phyloP scores from a whole-genome alignment of 306 rosid species.

The Glycine soja region DNA sequence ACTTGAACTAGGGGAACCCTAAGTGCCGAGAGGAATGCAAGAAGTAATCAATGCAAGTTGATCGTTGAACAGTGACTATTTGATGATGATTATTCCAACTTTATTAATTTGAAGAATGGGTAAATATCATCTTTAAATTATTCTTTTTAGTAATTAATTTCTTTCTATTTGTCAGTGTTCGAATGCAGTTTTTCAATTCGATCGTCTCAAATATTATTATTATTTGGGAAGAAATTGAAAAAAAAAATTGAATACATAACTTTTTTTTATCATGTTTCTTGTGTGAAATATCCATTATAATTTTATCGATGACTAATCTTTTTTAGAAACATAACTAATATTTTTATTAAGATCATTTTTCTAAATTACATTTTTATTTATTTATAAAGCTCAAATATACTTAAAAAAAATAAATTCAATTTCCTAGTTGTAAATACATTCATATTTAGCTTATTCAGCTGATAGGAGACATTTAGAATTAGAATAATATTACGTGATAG shows the following conservation, averaged over 20 bases:
- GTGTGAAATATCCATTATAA: no score
- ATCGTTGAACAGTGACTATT: constrained; percentile 49
- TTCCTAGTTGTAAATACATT: not conserved
- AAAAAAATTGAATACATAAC: no score
- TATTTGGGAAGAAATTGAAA: no score
- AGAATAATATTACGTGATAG: not conserved
- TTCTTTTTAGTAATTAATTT: constrained; percentile 21
- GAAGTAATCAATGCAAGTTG: constrained; percentile 48
- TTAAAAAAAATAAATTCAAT: no score
- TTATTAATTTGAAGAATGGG: constrained; percentile 49
- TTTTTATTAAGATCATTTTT: no score
- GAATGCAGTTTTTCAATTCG: not conserved
- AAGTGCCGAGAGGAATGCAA: constrained; percentile 46
- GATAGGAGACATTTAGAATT: constrained; percentile 29
- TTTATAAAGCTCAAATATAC: no score
- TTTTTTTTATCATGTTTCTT: no score
- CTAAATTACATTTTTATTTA: no score
- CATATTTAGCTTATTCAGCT: not conserved
- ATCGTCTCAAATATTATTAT: no score
- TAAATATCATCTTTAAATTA: constrained; percentile 44
- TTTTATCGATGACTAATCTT: no score
- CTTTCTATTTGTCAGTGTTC: not conserved
- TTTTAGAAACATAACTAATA: no score
- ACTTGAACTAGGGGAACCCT: constrained; percentile 57
- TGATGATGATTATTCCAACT: constrained; percentile 54